Evolutionary conservation across 495 filamentous ascomycete species (phyloP), one percentile per base, ranked within the genome.

Genomic region (Pseudoneurospora amorphoporcata): DNA sequence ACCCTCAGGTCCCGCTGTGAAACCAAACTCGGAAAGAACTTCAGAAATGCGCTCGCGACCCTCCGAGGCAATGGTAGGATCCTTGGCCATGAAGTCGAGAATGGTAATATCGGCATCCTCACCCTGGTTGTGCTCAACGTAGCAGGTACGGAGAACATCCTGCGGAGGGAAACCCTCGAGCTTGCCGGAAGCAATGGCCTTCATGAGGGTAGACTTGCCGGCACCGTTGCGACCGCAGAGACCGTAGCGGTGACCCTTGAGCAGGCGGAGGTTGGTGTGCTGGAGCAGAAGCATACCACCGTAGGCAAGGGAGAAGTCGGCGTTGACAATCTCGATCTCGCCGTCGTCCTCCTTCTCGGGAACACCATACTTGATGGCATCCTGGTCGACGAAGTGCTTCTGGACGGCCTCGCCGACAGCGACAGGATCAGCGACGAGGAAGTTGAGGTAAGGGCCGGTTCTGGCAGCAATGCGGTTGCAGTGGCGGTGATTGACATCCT

Each of bases 161-260:
- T 92, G 95, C 35, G 93, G 86, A 35, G 95, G 95, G 84, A 99
- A 99, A 32, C 95, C 95, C 80, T 99, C 95, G 1, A 99, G 88
- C 84, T 99, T 98, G 72, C 94, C 94, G 69, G 90, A 89, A 73
- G 95, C 93, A 73, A 99, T 99, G 81, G 92, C 93, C 77, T 92
- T 92, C 95, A 99, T 98, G 69, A 99, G 87, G 14, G 95, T 99
- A 19, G 95, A 98, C 84, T 99, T 99, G 74, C 95, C 95, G 68
- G 94, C 94, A 81, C 95, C 95, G 78, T 99, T 99, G 75, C 95
- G 90, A 75, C 95, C 95, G 75, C 94, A 97, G 23, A 99, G 91
- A 79, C 95, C 95, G 77, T 99, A 99, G 29, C 95, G 91, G 82
- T 98, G 95, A 73, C 95, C 95, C 84, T 97, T 97, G 73, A 97